These are phyloP conservation scores for Aspergillus sp. DNA, from an alignment of 2,329 filamentous ascomycete genomes.

Conservation along the genomic window DNA sequence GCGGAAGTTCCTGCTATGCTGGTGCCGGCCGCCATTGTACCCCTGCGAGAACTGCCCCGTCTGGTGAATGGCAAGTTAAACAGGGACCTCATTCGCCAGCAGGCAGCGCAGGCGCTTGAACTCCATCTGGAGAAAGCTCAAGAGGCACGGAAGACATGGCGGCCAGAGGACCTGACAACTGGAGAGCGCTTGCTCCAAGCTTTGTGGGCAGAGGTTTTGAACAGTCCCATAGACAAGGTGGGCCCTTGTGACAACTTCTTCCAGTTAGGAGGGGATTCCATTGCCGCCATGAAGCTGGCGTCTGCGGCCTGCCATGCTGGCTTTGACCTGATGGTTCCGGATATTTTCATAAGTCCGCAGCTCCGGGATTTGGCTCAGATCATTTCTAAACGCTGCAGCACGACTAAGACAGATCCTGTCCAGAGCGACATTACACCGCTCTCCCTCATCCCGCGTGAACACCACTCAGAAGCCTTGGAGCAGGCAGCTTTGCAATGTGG, in stretches of 20 bases:
- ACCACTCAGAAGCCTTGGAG: neutral
- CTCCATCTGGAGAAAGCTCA: neutral
- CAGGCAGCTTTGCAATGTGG: neutral
- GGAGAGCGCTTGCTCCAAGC: conserved; percentile 1
- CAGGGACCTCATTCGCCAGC: neutral
- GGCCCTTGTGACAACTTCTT: conserved; percentile 26
- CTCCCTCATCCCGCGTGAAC: neutral
- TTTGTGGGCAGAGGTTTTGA: conserved; percentile 17
- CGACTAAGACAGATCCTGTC: neutral
- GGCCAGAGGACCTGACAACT: neutral
- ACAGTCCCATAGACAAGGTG: conserved; percentile 9
- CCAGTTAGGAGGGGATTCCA: conserved; percentile 27
- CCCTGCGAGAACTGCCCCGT: neutral
- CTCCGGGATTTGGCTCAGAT: conserved; percentile 1
- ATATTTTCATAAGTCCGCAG: conserved; percentile 3
- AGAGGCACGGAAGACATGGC: neutral
- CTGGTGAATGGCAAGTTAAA: conserved; percentile 4
- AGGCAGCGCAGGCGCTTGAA: neutral
- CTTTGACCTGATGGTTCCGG: neutral
- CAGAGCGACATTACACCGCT: neutral
- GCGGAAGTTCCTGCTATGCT: conserved; percentile 14
- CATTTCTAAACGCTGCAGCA: neutral
- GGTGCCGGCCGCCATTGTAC: neutral
- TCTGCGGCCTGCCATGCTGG: neutral
- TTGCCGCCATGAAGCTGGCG: conserved; percentile 19